Conservation (phyloP, 371 early-diverging fungal species). For the Haplosporangium sp. region DNA sequence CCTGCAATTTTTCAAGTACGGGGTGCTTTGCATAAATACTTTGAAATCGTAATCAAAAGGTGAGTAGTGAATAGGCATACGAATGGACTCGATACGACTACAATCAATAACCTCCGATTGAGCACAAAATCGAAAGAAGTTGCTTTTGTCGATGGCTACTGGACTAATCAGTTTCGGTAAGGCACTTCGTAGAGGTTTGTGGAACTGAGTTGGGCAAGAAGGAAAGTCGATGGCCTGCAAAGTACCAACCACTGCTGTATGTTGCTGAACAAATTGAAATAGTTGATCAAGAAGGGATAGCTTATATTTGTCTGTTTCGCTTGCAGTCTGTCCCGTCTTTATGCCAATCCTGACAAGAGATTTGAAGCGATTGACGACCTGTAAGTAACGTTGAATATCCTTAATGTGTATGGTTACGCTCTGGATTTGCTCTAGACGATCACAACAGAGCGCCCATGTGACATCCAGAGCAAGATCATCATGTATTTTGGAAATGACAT, state of each 20-base stretch:
- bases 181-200: background rate
- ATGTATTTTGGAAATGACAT: background rate
- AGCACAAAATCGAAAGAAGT: background rate
- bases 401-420: background rate
- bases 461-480: background rate
- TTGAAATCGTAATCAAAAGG: background rate
- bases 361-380: background rate
- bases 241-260: background rate
- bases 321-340: background rate
- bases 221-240: background rate
- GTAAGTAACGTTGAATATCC: background rate
- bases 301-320: no score
- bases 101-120: background rate
- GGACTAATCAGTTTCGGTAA: background rate
- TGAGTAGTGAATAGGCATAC: background rate
- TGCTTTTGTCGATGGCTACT: background rate
- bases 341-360: background rate
- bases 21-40: background rate
- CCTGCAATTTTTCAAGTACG: background rate
- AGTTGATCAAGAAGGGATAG: background rate
- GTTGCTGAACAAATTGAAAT: background rate
- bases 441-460: constrained; percentile 2
- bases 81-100: background rate
- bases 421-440: constrained; percentile 9
- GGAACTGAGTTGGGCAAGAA: background rate